phyloP scores from a whole-genome alignment of 768 basidiomycete genomes.

The Kwoniella newhampshirensis region DNA sequence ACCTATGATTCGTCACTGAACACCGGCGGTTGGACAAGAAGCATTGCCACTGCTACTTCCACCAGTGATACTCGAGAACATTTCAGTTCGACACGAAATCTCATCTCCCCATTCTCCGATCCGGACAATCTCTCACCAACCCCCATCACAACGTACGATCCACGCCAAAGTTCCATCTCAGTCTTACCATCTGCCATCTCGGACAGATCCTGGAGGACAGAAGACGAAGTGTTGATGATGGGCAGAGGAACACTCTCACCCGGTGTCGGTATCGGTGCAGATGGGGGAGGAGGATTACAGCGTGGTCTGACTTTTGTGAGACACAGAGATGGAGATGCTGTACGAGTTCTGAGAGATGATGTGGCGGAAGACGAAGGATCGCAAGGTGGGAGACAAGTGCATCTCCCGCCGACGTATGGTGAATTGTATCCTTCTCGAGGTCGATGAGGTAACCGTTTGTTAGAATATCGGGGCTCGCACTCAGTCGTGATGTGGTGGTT shows the following conservation, averaged over 20 bases:
- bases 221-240: conserved; percentile 13
- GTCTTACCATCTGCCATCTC: conserved; percentile 5
- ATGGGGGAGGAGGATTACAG: background rate
- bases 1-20: background rate
- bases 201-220: conserved; percentile 21
- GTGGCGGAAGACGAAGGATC: background rate
- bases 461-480: too few species aligned
- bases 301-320: conserved; percentile 22
- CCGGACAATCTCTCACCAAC: conserved; percentile 9
- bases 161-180: too few species aligned
- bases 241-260: too few species aligned
- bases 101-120: background rate
- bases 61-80: too few species aligned
- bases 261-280: too few species aligned
- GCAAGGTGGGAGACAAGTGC: background rate
- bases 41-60: background rate
- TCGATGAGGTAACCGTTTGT: too few species aligned
- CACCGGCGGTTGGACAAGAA: too few species aligned
- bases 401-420: conserved; percentile 20
- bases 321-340: conserved; percentile 17
- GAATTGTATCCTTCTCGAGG: conserved; percentile 14
- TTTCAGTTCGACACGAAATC: background rate
- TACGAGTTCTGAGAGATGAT: background rate
- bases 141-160: conserved; percentile 2
- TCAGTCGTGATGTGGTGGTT: too few species aligned